A percentile compares a stretch with the other conserved stretches of the same genome.
Conservation (phyloP, 2,329 filamentous ascomycete genomes). For the Diaporthe citrichinensis region DNA sequence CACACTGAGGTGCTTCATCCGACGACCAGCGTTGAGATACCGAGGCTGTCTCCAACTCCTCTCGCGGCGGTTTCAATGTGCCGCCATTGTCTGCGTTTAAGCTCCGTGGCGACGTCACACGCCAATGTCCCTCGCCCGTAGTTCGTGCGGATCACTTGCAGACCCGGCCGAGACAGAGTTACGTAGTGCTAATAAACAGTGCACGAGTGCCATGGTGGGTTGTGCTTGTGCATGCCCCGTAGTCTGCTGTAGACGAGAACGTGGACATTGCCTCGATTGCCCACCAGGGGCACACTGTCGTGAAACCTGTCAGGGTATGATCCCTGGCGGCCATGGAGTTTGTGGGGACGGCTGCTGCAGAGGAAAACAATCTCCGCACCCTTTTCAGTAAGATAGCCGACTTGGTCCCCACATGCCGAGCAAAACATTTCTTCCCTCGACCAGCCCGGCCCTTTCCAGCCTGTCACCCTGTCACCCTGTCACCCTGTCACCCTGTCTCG, state of each 20-base stretch:
- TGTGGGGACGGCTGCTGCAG: background rate
- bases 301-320: constrained; percentile 27
- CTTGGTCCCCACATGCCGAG: constrained; percentile 10
- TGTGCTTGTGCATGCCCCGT: constrained; percentile 8
- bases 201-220: constrained; percentile 17
- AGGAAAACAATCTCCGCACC: constrained; percentile 26
- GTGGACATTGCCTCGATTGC: background rate
- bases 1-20: constrained; percentile 14
- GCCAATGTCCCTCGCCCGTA: background rate
- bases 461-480: background rate
- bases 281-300: background rate
- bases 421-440: constrained; percentile 6
- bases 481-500: background rate
- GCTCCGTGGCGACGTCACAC: constrained; percentile 16
- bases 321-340: background rate
- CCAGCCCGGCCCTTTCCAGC: background rate
- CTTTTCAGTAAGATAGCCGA: constrained; percentile 16
- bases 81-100: background rate
- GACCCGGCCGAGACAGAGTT: background rate
- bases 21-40: background rate
- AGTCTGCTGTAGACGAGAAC: background rate
- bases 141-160: background rate
- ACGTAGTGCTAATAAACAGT: background rate
- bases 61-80: background rate
- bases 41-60: constrained; percentile 13